Evolutionary conservation across 352 stramenopile genomes (phyloP), one percentile per base, ranked within the genome.

Genomic region (Globisporangium paddicum): DNA sequence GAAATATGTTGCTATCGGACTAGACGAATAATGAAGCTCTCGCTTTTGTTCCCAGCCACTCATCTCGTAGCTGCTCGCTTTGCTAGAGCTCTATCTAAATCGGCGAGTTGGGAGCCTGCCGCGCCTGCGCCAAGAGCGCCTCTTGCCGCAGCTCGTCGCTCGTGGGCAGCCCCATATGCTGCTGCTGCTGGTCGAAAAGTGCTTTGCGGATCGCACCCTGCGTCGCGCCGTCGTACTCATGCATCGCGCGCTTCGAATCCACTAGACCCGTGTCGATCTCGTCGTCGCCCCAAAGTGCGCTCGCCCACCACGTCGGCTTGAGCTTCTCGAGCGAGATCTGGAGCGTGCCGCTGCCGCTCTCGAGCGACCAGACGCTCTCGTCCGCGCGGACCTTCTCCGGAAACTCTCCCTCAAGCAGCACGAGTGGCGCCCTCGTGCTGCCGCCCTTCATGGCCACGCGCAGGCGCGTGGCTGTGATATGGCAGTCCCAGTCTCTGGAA

Each of bases 151-250:
- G 64, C 58, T 98, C 93, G 44, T 98, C 97, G 35, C 86, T 89
- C 2, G 94, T 97, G n/a, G 95, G 84, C 19, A 89, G 69, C 8
- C 94, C 92, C 60, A 93, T 67, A 9, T 96, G 93, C 66, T 98
- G 96, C 71, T 99, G 96, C 40, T 90, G 79, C 69, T 97, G 88
- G 57, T 97, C 85, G 55, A 92, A 93, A 54, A 99, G 98, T 81
- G 98, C 98, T 67, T 99, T 99, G 67, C 98, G 96, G 45, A 99
- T 98, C 9, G 97, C 98, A 38, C 98, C 91, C 66, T 98, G 82
- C 8, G 96, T 99, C 47, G 96, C 95, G 10, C 87, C 90, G 72
- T 99, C 96, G 59, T 99, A 92, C 71, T 99, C 97, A 32, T 79
- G 73, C 51, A 99, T 98, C 21, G 79, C 93, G 63, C 96, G 96